These are phyloP conservation scores for Alternaria postmessia DNA, from an alignment of 2,329 filamentous ascomycete genomes.

Conservation along the genomic window DNA sequence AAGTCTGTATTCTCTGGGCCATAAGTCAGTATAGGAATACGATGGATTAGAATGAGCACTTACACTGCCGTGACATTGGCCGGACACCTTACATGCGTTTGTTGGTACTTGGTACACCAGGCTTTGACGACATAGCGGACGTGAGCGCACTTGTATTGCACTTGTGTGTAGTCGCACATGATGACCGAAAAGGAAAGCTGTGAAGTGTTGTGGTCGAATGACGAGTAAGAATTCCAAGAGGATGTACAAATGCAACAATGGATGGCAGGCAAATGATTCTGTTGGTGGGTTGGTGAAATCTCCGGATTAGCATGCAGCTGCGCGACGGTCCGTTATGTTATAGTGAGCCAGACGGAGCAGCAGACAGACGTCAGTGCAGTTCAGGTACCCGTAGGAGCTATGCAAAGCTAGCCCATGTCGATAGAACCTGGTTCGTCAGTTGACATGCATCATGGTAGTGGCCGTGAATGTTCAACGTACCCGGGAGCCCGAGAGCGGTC, in stretches of 20 bases:
- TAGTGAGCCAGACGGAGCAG: conserved; percentile 22
- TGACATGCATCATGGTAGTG: conserved; percentile 31
- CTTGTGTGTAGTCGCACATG: conserved; percentile 69
- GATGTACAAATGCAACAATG: conserved; percentile 5
- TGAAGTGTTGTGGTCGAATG: conserved; percentile 13
- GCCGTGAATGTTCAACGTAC: conserved; percentile 29
- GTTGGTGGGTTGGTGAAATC: conserved; percentile 15
- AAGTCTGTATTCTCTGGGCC: conserved; percentile 55
- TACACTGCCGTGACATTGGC: conserved; percentile 63
- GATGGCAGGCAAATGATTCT: conserved; percentile 10
- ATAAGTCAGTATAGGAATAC: conserved; percentile 18
- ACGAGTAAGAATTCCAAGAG: not conserved
- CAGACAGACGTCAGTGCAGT: conserved; percentile 25
- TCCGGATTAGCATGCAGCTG: conserved; percentile 26
- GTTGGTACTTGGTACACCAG: conserved; percentile 64
- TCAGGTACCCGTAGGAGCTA: conserved; percentile 34
- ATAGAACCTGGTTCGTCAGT: conserved; percentile 22
- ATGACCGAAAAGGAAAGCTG: conserved; percentile 12
- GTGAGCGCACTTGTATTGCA: conserved; percentile 65
- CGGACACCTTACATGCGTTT: conserved; percentile 64
- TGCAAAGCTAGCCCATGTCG: conserved; percentile 26
- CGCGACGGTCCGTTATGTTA: conserved; percentile 30
- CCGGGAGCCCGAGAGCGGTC: conserved; percentile 30
- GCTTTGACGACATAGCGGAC: conserved; percentile 63
- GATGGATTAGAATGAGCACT: conserved; percentile 12